Base-by-base conservation (phyloP, 2,329 filamentous ascomycete species). In the Fusarium sp. region DNA sequence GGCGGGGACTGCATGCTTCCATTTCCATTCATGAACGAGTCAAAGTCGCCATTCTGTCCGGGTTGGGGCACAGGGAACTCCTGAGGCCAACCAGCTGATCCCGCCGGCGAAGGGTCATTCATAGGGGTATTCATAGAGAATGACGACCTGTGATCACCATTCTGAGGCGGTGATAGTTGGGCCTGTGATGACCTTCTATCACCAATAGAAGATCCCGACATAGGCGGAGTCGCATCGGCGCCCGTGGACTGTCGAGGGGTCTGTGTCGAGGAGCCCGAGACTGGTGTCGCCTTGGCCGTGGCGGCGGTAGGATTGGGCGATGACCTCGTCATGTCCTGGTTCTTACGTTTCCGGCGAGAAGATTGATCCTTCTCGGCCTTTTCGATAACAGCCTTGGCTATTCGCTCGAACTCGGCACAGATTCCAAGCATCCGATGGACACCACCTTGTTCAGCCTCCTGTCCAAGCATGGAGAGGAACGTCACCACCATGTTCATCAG, bases 341-440 rank as follows among this genome's bases (percentile, higher is more conserved):
- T 91, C 88, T 97, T 98, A 70, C 96, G 91, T 86, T 98, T 98
- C 67, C 94, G 91, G 68, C 94, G 91, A 6, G 91, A 92, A 30
- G 92, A 89, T 39, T 93, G 90, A 61, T 98, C 96, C 79, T 93
- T 95, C 80, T 98, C 96, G 1, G 94, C 91, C 81, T 95, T 97
- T 69, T 98, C 96, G 54, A 98, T 92, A 10, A 98, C 95, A 4
- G 95, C 91, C 80, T 93, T 94, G 39, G 95, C 95, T 74, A 99
- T 98, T 68, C 97, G 92, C 82, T 98, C 95, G 77, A 99, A 99
- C 80, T 99, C 97, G n/a, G 94, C 91, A 82, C 96, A 98, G 1
- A 98, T 93, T 27, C 92, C 93, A 20, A 98, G 89, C 95, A 98
- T 98, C 59, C 97, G 93, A 81, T 95, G 94, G 6, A 98, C 94